A percentile compares a stretch with the other conserved stretches of the same genome.
These are phyloP conservation scores for Jatropha podagrica DNA, from an alignment of 441 rosid species.

Conservation along the genomic window DNA sequence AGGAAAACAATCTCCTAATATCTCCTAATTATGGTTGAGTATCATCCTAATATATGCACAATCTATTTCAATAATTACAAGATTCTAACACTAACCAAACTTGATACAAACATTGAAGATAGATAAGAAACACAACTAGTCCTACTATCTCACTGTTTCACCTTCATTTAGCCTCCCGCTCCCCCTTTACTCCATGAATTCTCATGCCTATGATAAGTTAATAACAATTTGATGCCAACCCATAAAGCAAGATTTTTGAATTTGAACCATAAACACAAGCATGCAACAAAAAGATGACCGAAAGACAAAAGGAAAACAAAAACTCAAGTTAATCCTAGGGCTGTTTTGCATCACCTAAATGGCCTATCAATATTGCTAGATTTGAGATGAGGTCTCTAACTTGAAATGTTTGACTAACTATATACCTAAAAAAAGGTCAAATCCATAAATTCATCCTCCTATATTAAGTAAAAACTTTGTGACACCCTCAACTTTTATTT, in stretches of 20 bases:
- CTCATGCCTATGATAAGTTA: background rate
- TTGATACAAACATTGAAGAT: background rate
- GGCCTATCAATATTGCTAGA: background rate
- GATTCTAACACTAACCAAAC: background rate
- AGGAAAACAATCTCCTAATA: too few species aligned
- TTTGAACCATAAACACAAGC: background rate
- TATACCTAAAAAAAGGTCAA: too few species aligned
- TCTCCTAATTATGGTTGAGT: too few species aligned
- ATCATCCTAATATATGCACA: too few species aligned
- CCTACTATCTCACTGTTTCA: background rate
- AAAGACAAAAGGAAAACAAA: background rate
- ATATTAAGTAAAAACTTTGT: too few species aligned
- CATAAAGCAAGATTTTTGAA: background rate
- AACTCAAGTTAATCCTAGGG: background rate
- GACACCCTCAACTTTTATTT: too few species aligned
- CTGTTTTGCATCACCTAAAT: background rate
- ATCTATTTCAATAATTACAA: too few species aligned
- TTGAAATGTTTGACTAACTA: background rate
- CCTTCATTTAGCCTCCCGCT: background rate
- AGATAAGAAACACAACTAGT: background rate
- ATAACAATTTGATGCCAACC: background rate
- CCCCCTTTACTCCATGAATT: background rate
- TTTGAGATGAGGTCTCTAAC: background rate
- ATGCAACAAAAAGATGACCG: background rate
- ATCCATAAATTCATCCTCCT: too few species aligned